Base-by-base conservation (phyloP, 192 early-diverging fungal species). In the Entomortierella lignicola region DNA sequence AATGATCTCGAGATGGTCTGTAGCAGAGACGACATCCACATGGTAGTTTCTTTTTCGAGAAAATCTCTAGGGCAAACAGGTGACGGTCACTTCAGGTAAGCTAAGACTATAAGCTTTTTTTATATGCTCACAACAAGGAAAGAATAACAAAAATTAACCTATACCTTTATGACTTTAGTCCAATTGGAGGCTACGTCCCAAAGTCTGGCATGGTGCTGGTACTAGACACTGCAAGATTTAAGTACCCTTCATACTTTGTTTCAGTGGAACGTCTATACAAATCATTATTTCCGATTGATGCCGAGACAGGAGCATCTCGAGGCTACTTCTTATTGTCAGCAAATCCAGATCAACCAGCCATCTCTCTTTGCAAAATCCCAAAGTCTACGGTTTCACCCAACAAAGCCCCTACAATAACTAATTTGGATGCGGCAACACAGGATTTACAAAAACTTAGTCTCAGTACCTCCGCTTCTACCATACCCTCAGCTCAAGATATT, bases 181-280 rank as follows among this genome's bases (percentile, higher is more conserved):
- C 97, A 20, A 91, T 98, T 65, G 94, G 91, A 12, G 94, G 89
- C 6, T 97, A 92, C 68, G 89, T 95, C 53, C 84, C 88, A 13
- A 89, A 81, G n/a, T 77, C 84, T 7, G 88, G 93, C 58, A 87
- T 86, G 70, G 94, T 90, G 5, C 82, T 98, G 43, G 93, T 98
- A 8, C 80, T 97, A 23, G 97, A 98, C 71, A 93, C 91, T 12
- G 97, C 96, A 0, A 84, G 92, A 13, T 97, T 93, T 85, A 96
- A 97, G 84, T 97, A 97, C 65, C 97, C 97, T 13, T 89, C 89
- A 12, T 98, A 95, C 79, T 98, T 92, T 66, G 89, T 87, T 44
- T 83, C 90, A 26, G 88, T 91, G 0, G 85, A 93, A 29, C 66
- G 82, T 15, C 83, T 98, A 44, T 97, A 90, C 60, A 88, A 96